Base-by-base conservation (phyloP, 2,329 filamentous ascomycete species). In the Trichophyton benhamiae region DNA sequence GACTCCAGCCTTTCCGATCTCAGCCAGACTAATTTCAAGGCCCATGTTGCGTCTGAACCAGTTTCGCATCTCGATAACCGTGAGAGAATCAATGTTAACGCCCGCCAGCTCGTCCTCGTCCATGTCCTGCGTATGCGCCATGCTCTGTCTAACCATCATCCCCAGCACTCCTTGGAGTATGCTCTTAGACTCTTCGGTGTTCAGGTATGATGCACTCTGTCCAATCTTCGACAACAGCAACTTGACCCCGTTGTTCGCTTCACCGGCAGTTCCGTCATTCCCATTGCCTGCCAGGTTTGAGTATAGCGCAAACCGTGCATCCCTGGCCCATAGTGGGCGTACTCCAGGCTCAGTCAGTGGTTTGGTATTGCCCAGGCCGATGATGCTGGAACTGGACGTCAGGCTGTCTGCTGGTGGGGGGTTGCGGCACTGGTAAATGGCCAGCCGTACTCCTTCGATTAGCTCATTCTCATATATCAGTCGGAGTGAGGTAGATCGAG, bases 71-170 rank as follows among this genome's bases (percentile, higher is more conserved):
- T 67, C 63, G n/a, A 67, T 60, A 11, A 63, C 64, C 6, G 65
- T 63, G 7, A 67, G 58, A n/a, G 66, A 67, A 57, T 67, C 66
- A 57, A 65, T 60, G 11, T 63, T 61, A 15, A 65, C 57, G n/a
- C 64, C 57, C 8, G 61, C 55, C 3, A 64, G 52, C 2, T 59
- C 57, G 11, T 49, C 58, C 36, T 60, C 55, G 42, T 57, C 27
- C 60, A 60, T 7, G 46, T 57, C 60, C 36, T 58, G 55, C 30
- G 17, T 30, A 52, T 57, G 33, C 20, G 20, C 11, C 59, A 59
- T 38, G 59, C 48, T 57, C 57, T 62, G 38, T 58, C 55, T 38
- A 38, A 57, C 33, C 57, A 59, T 20, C 49, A 30, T 41, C 59
- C 64, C 65, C 1, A 76, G 15, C 25, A 9, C n/a, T 25, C 9